Conservation (phyloP, 2,329 filamentous ascomycete genomes). For the Fusarium dlaminii region DNA sequence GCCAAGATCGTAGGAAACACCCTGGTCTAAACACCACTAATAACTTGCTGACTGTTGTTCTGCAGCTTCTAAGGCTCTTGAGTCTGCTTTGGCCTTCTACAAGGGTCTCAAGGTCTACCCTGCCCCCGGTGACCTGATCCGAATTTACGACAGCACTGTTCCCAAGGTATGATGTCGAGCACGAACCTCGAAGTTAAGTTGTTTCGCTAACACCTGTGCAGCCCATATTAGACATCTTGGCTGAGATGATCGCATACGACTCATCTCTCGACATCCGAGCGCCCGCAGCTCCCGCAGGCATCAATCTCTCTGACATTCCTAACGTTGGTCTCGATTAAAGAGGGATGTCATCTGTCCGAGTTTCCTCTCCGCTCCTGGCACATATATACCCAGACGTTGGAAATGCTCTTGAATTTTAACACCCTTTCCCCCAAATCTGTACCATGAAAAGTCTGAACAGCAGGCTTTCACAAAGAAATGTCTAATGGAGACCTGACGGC, state of each 20-base stretch:
- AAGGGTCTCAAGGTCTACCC: slow-evolving; percentile 99
- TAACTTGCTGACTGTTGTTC: slow-evolving; percentile 21
- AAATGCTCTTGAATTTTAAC: slow-evolving; percentile 30
- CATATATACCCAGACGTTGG: slow-evolving; percentile 33
- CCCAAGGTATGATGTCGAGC: slow-evolving; percentile 73
- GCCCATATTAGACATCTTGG: slow-evolving; percentile 93
- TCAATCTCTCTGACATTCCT: slow-evolving; percentile 60
- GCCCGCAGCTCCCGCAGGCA: slow-evolving; percentile 47
- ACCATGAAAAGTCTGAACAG: slow-evolving; percentile 19
- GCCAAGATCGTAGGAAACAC: slow-evolving; percentile 75
- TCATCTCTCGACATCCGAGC: slow-evolving; percentile 71
- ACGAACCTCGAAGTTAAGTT: neutral
- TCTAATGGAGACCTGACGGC: slow-evolving; percentile 44
- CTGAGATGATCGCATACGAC: slow-evolving; percentile 97
- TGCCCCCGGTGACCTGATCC: slow-evolving; percentile 88
- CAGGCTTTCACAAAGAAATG: slow-evolving; percentile 29
- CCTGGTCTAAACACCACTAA: neutral
- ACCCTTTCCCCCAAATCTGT: slow-evolving; percentile 14
- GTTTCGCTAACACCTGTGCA: slow-evolving; percentile 50
- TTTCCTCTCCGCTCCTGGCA: slow-evolving; percentile 33
- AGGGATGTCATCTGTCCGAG: slow-evolving; percentile 16
- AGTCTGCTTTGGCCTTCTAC: slow-evolving; percentile 95
- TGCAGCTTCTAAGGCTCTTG: slow-evolving; percentile 73
- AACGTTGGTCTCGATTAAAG: slow-evolving; percentile 64
- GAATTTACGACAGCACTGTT: slow-evolving; percentile 98